Percentiles rank a stretch among this genome's conserved stretches.
Evolutionary conservation across 192 early-diverging fungal species (phyloP).

Genomic region (Lobulomyces angularis): DNA sequence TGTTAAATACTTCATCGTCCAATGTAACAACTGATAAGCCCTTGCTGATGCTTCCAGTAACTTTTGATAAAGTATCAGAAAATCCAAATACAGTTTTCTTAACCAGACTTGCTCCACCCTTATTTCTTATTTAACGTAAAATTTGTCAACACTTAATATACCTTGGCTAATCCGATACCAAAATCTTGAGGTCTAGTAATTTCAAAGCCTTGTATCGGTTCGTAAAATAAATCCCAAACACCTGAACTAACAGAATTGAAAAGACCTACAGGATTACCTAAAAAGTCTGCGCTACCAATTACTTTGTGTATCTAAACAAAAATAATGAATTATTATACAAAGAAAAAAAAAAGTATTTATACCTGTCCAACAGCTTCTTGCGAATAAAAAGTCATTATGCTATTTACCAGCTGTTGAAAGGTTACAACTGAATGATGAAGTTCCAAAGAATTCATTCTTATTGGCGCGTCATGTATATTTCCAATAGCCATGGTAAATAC

Average conservation of each 20-base stretch:
- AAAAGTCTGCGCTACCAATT: constrained; percentile 90
- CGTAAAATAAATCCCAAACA: constrained; percentile 92
- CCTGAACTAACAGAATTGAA: constrained; percentile 93
- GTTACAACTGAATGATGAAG: constrained; percentile 83
- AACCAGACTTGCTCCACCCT: constrained; percentile 62
- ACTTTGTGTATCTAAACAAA: constrained; percentile 18
- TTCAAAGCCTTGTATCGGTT: constrained; percentile 91
- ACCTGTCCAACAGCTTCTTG: constrained; percentile 80
- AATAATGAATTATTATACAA: background rate
- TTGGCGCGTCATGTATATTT: constrained; percentile 89
- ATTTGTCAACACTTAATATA: constrained; percentile 19
- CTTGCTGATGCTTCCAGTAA: constrained; percentile 93
- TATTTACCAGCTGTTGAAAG: constrained; percentile 55
- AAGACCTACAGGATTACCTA: constrained; percentile 95
- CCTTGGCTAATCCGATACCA: constrained; percentile 80
- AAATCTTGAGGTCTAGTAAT: constrained; percentile 92
- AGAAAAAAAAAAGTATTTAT: background rate
- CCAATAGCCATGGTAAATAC: constrained; percentile 96
- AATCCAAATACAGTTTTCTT: constrained; percentile 95
- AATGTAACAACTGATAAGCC: constrained; percentile 80
- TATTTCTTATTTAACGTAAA: constrained; percentile 5
- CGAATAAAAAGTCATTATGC: constrained; percentile 75
- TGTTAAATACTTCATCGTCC: constrained; percentile 49
- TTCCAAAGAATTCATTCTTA: constrained; percentile 70
- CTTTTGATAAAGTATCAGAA: constrained; percentile 85